phyloP scores from a whole-genome alignment of 1,284 basidiomycete species.

The Cutaneotrichosporon spelunceum region DNA sequence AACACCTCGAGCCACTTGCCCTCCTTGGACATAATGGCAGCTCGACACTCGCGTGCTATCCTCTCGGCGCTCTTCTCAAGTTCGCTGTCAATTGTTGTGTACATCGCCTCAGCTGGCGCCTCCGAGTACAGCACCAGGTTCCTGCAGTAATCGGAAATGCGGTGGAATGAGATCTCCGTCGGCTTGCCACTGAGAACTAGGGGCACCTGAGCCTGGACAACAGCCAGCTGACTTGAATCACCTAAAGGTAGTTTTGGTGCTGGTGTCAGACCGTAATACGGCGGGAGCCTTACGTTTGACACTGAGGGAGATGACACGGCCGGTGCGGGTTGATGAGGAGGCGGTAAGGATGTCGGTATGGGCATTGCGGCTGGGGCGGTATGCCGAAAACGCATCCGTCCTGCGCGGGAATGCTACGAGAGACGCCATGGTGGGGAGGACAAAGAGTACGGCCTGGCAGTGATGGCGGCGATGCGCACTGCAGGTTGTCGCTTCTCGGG shows the following conservation, averaged over 20 bases:
- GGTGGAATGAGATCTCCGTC: conserved; percentile 31
- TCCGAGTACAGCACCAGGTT: conserved; percentile 24
- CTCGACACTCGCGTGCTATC: conserved; percentile 33
- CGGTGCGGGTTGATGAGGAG: not conserved
- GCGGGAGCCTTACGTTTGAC: conserved; percentile 22
- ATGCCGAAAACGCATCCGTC: conserved; percentile 36
- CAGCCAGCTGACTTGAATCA: not conserved
- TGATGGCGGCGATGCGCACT: not conserved
- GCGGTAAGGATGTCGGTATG: conserved; percentile 37
- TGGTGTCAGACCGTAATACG: not conserved
- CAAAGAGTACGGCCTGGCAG: no score
- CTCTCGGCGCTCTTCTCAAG: conserved; percentile 22
- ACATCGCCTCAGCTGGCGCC: conserved; percentile 18
- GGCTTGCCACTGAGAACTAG: conserved; percentile 31
- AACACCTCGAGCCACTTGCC: conserved; percentile 32
- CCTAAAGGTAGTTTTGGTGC: not conserved
- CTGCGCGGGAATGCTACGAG: conserved; percentile 29
- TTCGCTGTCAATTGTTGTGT: conserved; percentile 29
- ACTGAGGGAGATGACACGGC: conserved; percentile 26
- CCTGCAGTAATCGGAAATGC: conserved; percentile 31
- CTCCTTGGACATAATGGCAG: conserved; percentile 33
- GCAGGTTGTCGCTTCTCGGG: not conserved
- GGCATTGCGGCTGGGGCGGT: conserved; percentile 40
- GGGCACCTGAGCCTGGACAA: conserved; percentile 15
- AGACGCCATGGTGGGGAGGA: conserved; percentile 25